Evolutionary conservation across 139 green algal species (phyloP).

Genomic region (Coelastrella sp.): DNA sequence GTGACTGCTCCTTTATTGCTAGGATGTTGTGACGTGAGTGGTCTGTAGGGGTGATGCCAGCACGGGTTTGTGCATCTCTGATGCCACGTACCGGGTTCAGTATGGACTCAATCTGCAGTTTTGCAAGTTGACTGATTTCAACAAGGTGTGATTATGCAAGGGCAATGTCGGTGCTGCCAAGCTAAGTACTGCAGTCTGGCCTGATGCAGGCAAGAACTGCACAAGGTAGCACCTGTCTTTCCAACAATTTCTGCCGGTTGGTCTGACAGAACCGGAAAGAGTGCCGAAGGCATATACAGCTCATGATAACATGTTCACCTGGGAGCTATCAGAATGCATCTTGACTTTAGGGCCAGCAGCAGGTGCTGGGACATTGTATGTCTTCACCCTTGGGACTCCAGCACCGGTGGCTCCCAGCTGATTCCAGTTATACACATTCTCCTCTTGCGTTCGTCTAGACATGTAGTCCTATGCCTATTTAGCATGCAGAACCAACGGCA

Average conservation of each 20-base stretch:
- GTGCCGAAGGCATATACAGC: background rate
- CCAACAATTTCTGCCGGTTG: background rate
- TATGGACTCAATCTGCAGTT: conserved; percentile 61
- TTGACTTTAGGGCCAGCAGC: conserved; percentile 43
- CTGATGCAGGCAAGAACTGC: too few species aligned
- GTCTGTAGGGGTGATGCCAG: conserved; percentile 66
- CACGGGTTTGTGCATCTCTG: conserved; percentile 60
- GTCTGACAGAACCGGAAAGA: too few species aligned
- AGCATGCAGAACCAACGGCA: background rate
- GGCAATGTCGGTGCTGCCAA: too few species aligned
- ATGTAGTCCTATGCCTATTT: background rate
- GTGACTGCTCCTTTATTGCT: conserved; percentile 64
- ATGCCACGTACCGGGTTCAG: conserved; percentile 70
- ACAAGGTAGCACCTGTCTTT: background rate
- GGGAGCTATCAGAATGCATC: conserved; percentile 68
- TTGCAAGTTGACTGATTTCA: background rate
- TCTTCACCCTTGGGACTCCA: conserved; percentile 28
- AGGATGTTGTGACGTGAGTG: conserved; percentile 65
- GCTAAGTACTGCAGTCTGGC: too few species aligned
- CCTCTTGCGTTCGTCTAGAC: conserved; percentile 33
- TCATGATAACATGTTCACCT: conserved; percentile 42
- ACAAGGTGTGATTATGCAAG: too few species aligned
- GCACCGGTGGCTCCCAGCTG: background rate
- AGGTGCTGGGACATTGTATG: conserved; percentile 12
- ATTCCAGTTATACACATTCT: conserved; percentile 45